phyloP scores from a whole-genome alignment of 202 grass and related monocot genomes.

The Schoenoplectus tabernaemontani region DNA sequence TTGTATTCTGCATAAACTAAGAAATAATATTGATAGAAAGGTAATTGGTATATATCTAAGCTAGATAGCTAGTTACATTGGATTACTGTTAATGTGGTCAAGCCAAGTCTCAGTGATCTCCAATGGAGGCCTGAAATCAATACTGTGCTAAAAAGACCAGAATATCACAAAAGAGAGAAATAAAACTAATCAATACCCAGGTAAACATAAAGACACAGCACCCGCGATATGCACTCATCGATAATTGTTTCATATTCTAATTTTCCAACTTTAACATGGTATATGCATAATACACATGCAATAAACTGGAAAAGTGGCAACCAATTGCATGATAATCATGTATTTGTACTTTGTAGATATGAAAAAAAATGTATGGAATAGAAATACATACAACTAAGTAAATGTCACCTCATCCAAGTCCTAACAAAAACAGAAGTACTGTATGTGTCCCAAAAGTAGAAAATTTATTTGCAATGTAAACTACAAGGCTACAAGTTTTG shows the following conservation, averaged over 20 bases:
- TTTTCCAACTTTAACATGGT: neutral
- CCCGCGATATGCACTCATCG: neutral
- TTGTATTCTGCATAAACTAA: neutral
- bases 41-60: neutral
- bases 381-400: neutral
- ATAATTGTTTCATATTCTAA: neutral
- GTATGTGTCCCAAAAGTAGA: neutral
- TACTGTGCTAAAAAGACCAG: conserved; percentile 1
- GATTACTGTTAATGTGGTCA: conserved; percentile 9
- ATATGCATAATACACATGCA: neutral
- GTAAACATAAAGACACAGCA: neutral
- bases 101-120: conserved; percentile 11
- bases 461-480: neutral
- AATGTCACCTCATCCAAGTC: neutral
- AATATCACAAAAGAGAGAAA: neutral
- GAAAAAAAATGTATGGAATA: neutral
- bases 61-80: conserved; percentile 1
- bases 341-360: neutral
- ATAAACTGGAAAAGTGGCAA: neutral
- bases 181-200: neutral
- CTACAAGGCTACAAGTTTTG: neutral
- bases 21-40: neutral
- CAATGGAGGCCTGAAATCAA: conserved; percentile 14
- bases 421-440: neutral
- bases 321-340: neutral